Base-by-base conservation (phyloP, 371 early-diverging fungal genomes). In the Furculomyces boomerangus region DNA sequence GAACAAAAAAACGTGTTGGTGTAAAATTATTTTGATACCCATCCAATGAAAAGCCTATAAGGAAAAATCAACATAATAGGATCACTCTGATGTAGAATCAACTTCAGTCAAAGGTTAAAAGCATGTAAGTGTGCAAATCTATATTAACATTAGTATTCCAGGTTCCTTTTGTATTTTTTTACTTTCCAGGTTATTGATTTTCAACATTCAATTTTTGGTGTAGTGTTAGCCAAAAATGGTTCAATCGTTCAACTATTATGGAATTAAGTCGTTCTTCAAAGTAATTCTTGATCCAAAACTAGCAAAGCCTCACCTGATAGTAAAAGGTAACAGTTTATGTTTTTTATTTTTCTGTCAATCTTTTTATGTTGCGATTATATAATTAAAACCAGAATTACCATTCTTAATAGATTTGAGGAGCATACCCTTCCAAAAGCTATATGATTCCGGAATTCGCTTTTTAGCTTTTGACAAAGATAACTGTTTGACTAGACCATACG, bases 391-490 rank as follows among this genome's bases (percentile, higher is more conserved):
- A 20, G 13, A 45, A 45, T 13, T 8, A 27, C 7, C 5, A 20
- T 7, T 26, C 14, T 18, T 18, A 27, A n/a, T 61, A 77, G 88
- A 90, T 54, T 74, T 90, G 41, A 76, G 84, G 1, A 54, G 65
- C 24, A 75, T 91, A 27, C 71, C 80, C 46, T 90, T 77, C 66
- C 60, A 52, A 1, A 60, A 66, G 10, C 67, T 91, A 39, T 72
- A 74, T 47, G 56, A 60, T 2, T 27, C 60, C 0, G 86, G 88
- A 16, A 74, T 90, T 53, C 59, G 67, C 20, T 79, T 74, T 18
- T 67, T 88, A 32, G 83, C 72, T 0, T 94, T 92, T 65, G 95
- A 94, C 68, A 94, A 94, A 67, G 95, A 94, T 62, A 94, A 94
- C 68, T 88, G 89, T 31, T 63, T 94, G 20, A 89, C 93, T 0